A percentile compares a stretch with the other conserved stretches of the same genome.
phyloP scores from a whole-genome alignment of 164 flowering plant genomes.

The Tetracentron sinense region DNA sequence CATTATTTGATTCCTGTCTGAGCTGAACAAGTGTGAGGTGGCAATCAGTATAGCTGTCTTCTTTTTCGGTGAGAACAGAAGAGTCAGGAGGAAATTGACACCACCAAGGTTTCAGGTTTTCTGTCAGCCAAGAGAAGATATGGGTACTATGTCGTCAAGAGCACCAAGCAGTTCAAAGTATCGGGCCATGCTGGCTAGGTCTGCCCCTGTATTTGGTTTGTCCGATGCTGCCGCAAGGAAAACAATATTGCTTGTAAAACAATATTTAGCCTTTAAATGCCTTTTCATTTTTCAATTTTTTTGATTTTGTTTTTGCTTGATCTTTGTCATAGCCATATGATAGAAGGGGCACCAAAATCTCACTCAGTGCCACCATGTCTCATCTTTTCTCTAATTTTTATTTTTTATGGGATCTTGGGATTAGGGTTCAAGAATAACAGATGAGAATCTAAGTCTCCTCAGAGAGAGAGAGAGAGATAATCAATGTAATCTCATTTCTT shows the following conservation, averaged over 20 bases:
- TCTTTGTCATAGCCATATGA: slow-evolving; percentile 8
- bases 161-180: slow-evolving; percentile 2
- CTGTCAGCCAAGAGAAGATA: no score
- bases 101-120: not conserved
- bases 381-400: not conserved
- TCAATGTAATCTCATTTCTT: no score
- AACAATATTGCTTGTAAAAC: not conserved
- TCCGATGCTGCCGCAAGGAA: slow-evolving; percentile 6
- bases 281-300: not conserved
- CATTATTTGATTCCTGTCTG: not conserved
- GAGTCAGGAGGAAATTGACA: not conserved
- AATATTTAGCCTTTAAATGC: no score
- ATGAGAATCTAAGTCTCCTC: not conserved
- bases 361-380: no score
- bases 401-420: not conserved
- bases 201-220: not conserved
- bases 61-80: not conserved
- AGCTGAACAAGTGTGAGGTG: not conserved
- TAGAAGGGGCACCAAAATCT: slow-evolving; percentile 23
- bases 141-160: slow-evolving; percentile 9
- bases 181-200: not conserved
- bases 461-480: no score
- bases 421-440: not conserved
- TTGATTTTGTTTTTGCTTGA: not conserved
- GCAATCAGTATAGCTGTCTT: not conserved